These are phyloP conservation scores for Gracilaria domingensis DNA, from an alignment of 23 red algal species.

Conservation along the genomic window DNA sequence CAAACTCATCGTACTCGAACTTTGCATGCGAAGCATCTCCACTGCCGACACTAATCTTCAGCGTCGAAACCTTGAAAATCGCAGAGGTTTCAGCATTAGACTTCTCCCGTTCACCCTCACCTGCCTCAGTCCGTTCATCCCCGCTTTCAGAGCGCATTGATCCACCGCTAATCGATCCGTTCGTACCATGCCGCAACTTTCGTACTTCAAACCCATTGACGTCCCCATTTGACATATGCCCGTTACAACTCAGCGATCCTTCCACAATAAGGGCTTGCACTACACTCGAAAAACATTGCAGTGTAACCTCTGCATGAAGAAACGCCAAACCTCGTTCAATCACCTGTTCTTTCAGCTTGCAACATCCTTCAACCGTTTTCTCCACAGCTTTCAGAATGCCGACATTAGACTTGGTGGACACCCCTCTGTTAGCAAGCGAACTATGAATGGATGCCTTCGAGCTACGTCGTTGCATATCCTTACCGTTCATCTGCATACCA, in stretches of 20 bases:
- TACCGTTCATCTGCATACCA: slow-evolving; percentile 24
- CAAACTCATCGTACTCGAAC: slow-evolving; percentile 71
- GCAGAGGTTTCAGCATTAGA: slow-evolving; percentile 16
- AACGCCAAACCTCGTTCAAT: slow-evolving; percentile 56
- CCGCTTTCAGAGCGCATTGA: neutral
- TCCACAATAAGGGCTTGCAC: slow-evolving; percentile 24
- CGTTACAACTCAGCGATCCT: neutral
- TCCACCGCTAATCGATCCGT: neutral
- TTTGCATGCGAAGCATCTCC: slow-evolving; percentile 17
- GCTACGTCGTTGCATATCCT: slow-evolving; percentile 14
- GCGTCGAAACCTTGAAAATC: slow-evolving; percentile 61
- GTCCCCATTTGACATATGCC: neutral
- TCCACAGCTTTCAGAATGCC: slow-evolving; percentile 25
- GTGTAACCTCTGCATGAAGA: slow-evolving; percentile 42
- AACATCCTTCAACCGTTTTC: slow-evolving; percentile 12
- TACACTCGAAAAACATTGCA: slow-evolving; percentile 57
- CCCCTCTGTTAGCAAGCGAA: slow-evolving; percentile 31
- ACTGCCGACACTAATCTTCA: slow-evolving; percentile 22
- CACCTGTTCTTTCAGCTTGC: slow-evolving; percentile 56
- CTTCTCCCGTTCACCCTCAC: neutral
- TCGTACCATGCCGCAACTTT: too few species aligned
- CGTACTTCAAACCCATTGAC: neutral
- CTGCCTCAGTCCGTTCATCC: neutral
- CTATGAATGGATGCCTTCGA: neutral
- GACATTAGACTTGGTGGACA: neutral